Conservation (phyloP, 805 yeast genomes). For the Yarrowia alimentaria region DNA sequence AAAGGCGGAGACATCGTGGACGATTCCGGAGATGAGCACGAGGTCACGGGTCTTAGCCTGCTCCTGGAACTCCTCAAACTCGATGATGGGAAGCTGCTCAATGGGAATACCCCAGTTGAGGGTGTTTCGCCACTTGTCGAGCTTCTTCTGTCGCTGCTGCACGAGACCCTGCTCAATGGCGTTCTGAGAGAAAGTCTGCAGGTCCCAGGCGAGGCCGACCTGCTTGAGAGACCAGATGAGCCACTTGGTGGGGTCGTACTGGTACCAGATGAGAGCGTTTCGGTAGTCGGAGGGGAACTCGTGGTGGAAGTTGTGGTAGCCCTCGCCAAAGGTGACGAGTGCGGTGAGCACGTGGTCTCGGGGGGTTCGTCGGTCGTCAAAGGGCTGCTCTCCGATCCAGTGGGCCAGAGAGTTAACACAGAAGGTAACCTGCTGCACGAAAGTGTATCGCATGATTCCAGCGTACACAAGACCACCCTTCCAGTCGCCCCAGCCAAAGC, state of each 20-base stretch:
- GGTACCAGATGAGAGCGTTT: slow-evolving; percentile 65
- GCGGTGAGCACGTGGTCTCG: slow-evolving; percentile 64
- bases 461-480: slow-evolving; percentile 75
- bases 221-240: slow-evolving; percentile 52
- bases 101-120: slow-evolving; percentile 95
- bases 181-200: slow-evolving; percentile 56
- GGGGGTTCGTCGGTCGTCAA: slow-evolving; percentile 71
- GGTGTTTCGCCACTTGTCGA: slow-evolving; percentile 72
- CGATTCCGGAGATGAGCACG: slow-evolving; percentile 84
- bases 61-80: slow-evolving; percentile 52
- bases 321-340: slow-evolving; percentile 80
- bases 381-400: slow-evolving; percentile 68
- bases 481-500: slow-evolving; percentile 69
- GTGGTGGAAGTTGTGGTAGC: slow-evolving; percentile 90
- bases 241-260: slow-evolving; percentile 88
- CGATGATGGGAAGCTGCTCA: slow-evolving; percentile 72
- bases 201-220: slow-evolving; percentile 58
- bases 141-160: slow-evolving; percentile 76
- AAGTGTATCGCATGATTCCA: slow-evolving; percentile 67
- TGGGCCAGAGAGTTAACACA: slow-evolving; percentile 83
- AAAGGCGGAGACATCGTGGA: slow-evolving; percentile 90
- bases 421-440: slow-evolving; percentile 78
- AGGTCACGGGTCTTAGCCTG: slow-evolving; percentile 57
- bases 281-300: slow-evolving; percentile 92
- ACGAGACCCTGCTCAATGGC: slow-evolving; percentile 69